Evolutionary conservation across 1,284 basidiomycete genomes (phyloP).

Genomic region (Grifola frondosa): DNA sequence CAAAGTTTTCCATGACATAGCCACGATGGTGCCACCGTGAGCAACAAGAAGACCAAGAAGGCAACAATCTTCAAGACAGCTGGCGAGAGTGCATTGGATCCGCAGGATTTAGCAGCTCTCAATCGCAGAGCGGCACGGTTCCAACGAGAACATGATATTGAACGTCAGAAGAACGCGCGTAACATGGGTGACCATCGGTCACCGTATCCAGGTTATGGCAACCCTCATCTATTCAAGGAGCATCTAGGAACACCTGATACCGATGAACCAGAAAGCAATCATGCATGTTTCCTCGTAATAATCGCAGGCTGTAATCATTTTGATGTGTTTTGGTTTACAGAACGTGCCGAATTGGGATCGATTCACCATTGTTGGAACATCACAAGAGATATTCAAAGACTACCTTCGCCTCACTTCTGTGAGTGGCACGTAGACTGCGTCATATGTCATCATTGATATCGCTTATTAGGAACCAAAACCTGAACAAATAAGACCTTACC

Average conservation of each 20-base stretch:
- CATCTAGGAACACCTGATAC: conserved; percentile 46
- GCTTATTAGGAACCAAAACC: conserved; percentile 84
- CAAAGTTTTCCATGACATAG: conserved; percentile 6
- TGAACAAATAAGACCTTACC: conserved; percentile 88
- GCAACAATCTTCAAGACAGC: conserved; percentile 44
- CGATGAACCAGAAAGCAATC: conserved; percentile 48
- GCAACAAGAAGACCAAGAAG: conserved; percentile 73
- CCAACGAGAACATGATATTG: conserved; percentile 78
- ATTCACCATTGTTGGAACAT: conserved; percentile 92
- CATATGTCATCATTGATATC: conserved; percentile 6
- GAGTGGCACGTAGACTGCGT: conserved; percentile 28
- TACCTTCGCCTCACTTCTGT: conserved; percentile 95
- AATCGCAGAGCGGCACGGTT: conserved; percentile 75
- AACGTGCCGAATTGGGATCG: conserved; percentile 98
- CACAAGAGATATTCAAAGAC: conserved; percentile 88
- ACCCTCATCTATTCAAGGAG: conserved; percentile 51
- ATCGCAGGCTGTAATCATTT: too few species aligned
- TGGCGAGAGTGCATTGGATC: conserved; percentile 44
- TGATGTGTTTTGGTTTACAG: too few species aligned
- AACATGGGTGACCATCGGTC: conserved; percentile 26
- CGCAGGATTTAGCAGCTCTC: conserved; percentile 65
- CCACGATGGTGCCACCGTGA: conserved; percentile 19
- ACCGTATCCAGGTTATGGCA: conserved; percentile 47
- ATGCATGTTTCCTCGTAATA: too few species aligned
- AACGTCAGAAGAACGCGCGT: conserved; percentile 56